Evolutionary conservation across 2,329 filamentous ascomycete genomes (phyloP), one percentile per base, ranked within the genome.

Genomic region (Aspergillus sp.): DNA sequence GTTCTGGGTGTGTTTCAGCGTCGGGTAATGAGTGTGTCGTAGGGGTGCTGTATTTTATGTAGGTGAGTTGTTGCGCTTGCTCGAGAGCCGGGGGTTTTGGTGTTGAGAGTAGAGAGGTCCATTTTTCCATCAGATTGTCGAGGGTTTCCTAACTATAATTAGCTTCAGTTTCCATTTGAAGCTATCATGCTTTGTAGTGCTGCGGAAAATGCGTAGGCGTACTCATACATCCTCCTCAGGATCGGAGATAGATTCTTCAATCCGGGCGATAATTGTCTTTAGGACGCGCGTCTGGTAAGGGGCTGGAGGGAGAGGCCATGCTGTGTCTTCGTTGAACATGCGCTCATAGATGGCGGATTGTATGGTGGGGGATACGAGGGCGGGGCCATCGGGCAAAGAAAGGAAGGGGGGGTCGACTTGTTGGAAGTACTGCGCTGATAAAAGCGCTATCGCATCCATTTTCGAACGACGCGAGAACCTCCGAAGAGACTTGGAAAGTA

Each of bases 161-260:
- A 19, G 19, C 12, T 22, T 51, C 17, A 42, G 22, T 37, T 51
- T 42, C 27, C 24, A 22, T 34, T 19, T 34, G 11, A 11, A n/a
- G 17, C 20, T 30, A 11, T 30, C n/a, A 17, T 24, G 41, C 46
- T 19, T 47, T 24, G 30, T 11, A 17, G 13, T 8, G 19, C n/a
- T n/a, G 30, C n/a, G 24, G 39, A 17, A 24, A 15, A 48, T 30
- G 22, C 44, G 22, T 48, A 54, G 51, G 55, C 49, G 39, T 58
- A 54, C 51, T 66, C 73, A 70, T 88, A 96, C 93, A 88, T 96
- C 86, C 81, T 90, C 82, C 66, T 96, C 90, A 74, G 91, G 93
- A 72, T 96, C 86, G 57, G 85, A 81, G 48, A 96, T 91, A 34
- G 88, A 84, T 30, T 81, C 77, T 73, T 96, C 91, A 52, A 96